Conservation (phyloP, 2,329 filamentous ascomycete genomes). For the Colletotrichum ledebouriae region DNA sequence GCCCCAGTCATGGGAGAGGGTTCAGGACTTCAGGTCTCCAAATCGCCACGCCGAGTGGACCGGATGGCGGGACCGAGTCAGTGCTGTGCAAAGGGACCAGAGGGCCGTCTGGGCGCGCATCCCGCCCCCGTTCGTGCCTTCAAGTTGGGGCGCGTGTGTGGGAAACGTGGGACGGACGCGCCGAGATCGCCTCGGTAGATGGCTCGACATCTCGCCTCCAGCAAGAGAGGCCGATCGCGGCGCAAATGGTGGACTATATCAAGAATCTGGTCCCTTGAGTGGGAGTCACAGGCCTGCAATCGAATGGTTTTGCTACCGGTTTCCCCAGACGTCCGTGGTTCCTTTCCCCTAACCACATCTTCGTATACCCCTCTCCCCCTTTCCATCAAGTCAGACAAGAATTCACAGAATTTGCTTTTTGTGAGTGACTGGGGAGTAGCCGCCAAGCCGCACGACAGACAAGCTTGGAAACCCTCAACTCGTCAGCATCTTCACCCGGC, state of each 20-base stretch:
- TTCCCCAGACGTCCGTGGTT: slow-evolving; percentile 24
- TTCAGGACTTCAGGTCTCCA: slow-evolving; percentile 36
- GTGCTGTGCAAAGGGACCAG: slow-evolving; percentile 7
- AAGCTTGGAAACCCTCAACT: slow-evolving; percentile 7
- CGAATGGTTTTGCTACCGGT: slow-evolving; percentile 14
- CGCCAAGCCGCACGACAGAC: slow-evolving; percentile 9
- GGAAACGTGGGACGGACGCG: slow-evolving; percentile 29
- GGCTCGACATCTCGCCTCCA: slow-evolving; percentile 35
- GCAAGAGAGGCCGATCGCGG: slow-evolving; percentile 37
- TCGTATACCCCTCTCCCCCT: neutral
- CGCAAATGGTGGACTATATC: slow-evolving; percentile 38
- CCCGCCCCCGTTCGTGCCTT: neutral
- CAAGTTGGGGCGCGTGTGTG: neutral
- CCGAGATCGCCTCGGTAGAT: slow-evolving; percentile 40
- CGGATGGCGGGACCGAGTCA: slow-evolving; percentile 37
- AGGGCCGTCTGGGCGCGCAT: neutral
- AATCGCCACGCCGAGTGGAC: slow-evolving; percentile 38
- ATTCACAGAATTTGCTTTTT: slow-evolving; percentile 4
- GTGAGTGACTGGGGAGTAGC: slow-evolving; percentile 7
- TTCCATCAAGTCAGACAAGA: neutral
- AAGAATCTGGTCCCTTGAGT: slow-evolving; percentile 21
- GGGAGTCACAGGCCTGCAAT: slow-evolving; percentile 1
- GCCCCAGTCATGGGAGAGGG: slow-evolving; percentile 26
- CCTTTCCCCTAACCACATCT: slow-evolving; percentile 9
- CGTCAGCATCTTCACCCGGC: too few relatives aligned